Evolutionary conservation across 2,329 filamentous ascomycete species (phyloP), one percentile per base, ranked within the genome.

Genomic region (Pleurostoma richardsiae): DNA sequence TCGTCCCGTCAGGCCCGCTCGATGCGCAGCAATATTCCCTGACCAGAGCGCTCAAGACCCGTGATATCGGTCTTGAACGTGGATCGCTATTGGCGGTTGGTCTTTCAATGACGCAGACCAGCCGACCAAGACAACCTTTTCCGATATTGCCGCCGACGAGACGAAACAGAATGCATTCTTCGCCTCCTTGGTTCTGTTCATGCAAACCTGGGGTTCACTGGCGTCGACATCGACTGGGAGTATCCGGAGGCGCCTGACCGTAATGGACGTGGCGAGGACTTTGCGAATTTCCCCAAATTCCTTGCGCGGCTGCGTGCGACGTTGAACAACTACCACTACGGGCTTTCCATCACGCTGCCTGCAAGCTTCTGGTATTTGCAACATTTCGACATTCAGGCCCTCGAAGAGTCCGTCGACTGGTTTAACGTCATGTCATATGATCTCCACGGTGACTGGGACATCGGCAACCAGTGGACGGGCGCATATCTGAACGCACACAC

Each of bases 31-130:
- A 64, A 0, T 67, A 64, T 44, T 41, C 44, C 0, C 50, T 59
- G 1, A 56, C 71, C 7, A 65, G 62, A 0, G 51, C 40, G 4
- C 45, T 70, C 8, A 67, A 69, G 49, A n/a, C 41, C 1, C 40
- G 42, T 19, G 50, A 59, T 38, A 51, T 55, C 0, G 50, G 44
- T 4, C 54, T 73, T 0, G 52, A 71, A 46, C 63, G 0, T 66
- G 58, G 53, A 59, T 74, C 11, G 59, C 65, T 2, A 48, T 74
- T 4, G 70, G 70, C 4, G 71, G 71, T 2, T 73, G 66, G 62
- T 67, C 73, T 40, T 55, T 56, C 0, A 58, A 57, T 36, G 52
- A 56, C n/a, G 56, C 53, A 3, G 19, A 19, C 19, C 19, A 19
- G 19, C 19, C 19, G 19, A 19, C 19, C 19, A 19, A 19, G 19